phyloP scores from a whole-genome alignment of 352 stramenopile species.

The Phytophthora nicotianae region DNA sequence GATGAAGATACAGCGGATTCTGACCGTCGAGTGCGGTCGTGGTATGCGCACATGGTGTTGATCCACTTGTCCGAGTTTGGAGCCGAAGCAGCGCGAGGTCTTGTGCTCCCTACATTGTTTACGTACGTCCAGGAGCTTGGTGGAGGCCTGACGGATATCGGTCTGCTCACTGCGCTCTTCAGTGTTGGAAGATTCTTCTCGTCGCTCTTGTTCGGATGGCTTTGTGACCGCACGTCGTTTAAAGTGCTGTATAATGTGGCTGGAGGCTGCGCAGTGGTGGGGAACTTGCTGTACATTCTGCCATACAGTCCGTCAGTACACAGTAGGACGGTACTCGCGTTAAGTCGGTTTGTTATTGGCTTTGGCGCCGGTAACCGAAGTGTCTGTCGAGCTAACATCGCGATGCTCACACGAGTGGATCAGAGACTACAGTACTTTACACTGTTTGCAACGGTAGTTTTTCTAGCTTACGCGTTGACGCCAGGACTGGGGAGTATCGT shows the following conservation, averaged over 20 bases:
- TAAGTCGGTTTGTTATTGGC: conserved; percentile 70
- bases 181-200: conserved; percentile 63
- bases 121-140: conserved; percentile 63
- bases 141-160: conserved; percentile 60
- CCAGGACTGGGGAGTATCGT: conserved; percentile 63
- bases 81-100: conserved; percentile 58
- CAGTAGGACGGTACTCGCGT: conserved; percentile 45
- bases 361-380: conserved; percentile 76
- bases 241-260: conserved; percentile 58
- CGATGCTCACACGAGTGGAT: conserved; percentile 60
- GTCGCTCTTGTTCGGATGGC: conserved; percentile 63
- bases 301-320: conserved; percentile 43
- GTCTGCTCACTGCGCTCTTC: conserved; percentile 69
- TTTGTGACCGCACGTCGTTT: conserved; percentile 70
- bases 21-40: conserved; percentile 27
- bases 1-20: background rate
- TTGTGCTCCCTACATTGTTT: conserved; percentile 76
- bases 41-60: conserved; percentile 64
- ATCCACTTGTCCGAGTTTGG: conserved; percentile 67
- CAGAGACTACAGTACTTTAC: conserved; percentile 70
- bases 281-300: conserved; percentile 67
- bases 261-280: conserved; percentile 43
- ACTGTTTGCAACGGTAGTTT: conserved; percentile 70
- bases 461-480: conserved; percentile 73
- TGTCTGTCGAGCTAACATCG: conserved; percentile 74